Base-by-base conservation (phyloP, 345 rosid species). In the Xanthoceras sorbifolium region DNA sequence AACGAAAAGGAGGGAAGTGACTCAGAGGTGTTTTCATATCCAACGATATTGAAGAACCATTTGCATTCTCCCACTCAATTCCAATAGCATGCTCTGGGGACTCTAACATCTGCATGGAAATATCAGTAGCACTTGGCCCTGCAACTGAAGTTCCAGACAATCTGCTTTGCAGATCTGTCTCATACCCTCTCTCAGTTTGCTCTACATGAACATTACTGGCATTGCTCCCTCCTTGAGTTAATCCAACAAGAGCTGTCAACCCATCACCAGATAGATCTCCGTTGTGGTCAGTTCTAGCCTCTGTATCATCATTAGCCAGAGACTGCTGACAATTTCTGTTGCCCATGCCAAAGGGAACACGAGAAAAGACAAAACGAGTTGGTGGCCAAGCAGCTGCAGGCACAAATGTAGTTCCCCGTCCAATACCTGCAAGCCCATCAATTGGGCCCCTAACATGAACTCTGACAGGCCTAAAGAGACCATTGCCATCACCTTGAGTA, bases 401-500 rank as follows among this genome's bases (percentile, higher is more conserved):
- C 69, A 91, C 91, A 82, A 86, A 93, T 72, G 94, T 81, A 80
- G 90, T 83, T 82, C 94, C 98, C 34, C 94, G 91, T 78, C 98
- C 98, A 80, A 95, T 91, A 77, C 96, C 99, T 0, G 99, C 99
- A 84, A 95, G 98, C 71, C 99, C 99, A 85, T 95, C 99, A 73
- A 84, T 88, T 78, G 88, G 90, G 64, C 97, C 97, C 90, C 95
- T 89, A 73, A 91, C 94, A 83, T 88, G 97, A 64, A 93, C 93
- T 79, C 96, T 84, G 10, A 93, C 98, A 68, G 98, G 97, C 86
- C 93, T 92, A 84, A 88, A 87, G 54, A 81, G 77, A 77, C 94
- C 94, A 82, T 78, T 92, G 65, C 90, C 94, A 71, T 89, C 94
- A 12, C 88, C 90, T 83, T 89, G 98, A 82, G 90, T 73, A 64